Conservation (phyloP, 179 eudicot genomes). For the Pouteria campechiana region DNA sequence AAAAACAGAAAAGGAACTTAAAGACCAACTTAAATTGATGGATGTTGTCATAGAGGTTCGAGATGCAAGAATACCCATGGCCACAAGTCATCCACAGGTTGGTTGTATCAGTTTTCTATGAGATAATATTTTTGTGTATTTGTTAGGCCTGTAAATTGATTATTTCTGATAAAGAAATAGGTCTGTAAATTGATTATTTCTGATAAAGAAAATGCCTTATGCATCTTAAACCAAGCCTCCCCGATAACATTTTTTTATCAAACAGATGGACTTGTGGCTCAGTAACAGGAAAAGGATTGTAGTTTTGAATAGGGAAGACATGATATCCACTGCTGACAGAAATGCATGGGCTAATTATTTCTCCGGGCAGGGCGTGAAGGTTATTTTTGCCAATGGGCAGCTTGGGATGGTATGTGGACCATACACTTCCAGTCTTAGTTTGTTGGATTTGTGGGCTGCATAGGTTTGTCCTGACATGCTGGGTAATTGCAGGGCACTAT, state of each 20-base stretch:
- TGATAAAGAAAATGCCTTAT: too few relatives aligned
- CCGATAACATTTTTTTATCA: too few relatives aligned
- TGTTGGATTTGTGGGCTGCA: too few relatives aligned
- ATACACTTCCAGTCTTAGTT: slow-evolving; percentile 2
- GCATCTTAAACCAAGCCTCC: too few relatives aligned
- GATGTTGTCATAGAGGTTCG: slow-evolving; percentile 98
- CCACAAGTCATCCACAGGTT: slow-evolving; percentile 95
- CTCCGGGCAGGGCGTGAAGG: slow-evolving; percentile 75
- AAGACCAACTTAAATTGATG: slow-evolving; percentile 90
- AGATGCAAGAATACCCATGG: slow-evolving; percentile 91
- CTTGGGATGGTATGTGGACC: slow-evolving; percentile 68
- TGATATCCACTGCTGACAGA: slow-evolving; percentile 86
- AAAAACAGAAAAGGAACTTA: slow-evolving; percentile 96
- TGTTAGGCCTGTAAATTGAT: too few relatives aligned
- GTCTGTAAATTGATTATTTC: too few relatives aligned
- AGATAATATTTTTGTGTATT: too few relatives aligned
- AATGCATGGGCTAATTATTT: slow-evolving; percentile 92
- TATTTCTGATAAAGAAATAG: too few relatives aligned
- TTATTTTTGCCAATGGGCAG: slow-evolving; percentile 78
- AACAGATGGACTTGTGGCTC: slow-evolving; percentile 90
- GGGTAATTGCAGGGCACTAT: slow-evolving; percentile 61
- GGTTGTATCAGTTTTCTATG: too few relatives aligned
- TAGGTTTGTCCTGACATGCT: slow-evolving; percentile 14
- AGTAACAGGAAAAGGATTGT: slow-evolving; percentile 82
- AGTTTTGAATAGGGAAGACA: slow-evolving; percentile 94